A percentile compares a stretch with the other conserved stretches of the same genome.
These are phyloP conservation scores for Galeopsis tetrahit DNA, from an alignment of 257 asterid species.

Conservation along the genomic window DNA sequence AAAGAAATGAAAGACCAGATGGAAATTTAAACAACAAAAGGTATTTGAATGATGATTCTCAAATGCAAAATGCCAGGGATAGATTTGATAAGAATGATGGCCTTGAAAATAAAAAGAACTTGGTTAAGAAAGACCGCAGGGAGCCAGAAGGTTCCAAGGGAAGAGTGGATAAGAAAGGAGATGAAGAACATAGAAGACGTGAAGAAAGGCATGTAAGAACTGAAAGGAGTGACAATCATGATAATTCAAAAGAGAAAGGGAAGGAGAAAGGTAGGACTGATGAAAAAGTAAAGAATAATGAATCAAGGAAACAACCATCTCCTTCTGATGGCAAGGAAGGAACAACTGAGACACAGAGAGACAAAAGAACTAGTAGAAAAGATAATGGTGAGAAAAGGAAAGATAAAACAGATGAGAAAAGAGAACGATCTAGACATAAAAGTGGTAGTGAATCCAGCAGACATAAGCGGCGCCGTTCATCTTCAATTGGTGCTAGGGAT, in stretches of 20 bases:
- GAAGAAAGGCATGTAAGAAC: conserved; percentile 55
- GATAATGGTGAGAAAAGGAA: conserved; percentile 57
- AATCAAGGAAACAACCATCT: conserved; percentile 63
- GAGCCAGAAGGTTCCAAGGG: conserved; percentile 53
- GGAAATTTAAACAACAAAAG: conserved; percentile 43
- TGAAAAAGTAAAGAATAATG: conserved; percentile 65
- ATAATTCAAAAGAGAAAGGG: conserved; percentile 61
- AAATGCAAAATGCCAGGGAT: conserved; percentile 37
- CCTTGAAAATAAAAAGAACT: conserved; percentile 48
- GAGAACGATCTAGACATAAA: conserved; percentile 64
- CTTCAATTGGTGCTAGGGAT: conserved; percentile 64
- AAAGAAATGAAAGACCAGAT: conserved; percentile 52
- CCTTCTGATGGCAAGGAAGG: conserved; percentile 64
- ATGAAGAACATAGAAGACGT: conserved; percentile 56
- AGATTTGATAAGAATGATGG: conserved; percentile 56
- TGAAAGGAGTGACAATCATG: conserved; percentile 50
- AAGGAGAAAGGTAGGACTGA: conserved; percentile 61
- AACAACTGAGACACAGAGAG: conserved; percentile 49
- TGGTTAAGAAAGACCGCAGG: conserved; percentile 47
- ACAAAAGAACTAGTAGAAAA: conserved; percentile 52
- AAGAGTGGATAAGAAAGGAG: conserved; percentile 54
- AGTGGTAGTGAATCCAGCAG: conserved; percentile 65
- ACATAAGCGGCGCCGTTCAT: conserved; percentile 64
- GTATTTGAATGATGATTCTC: conserved; percentile 41
- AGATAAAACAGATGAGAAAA: conserved; percentile 63